Percentiles rank a stretch among this genome's conserved stretches.
Conservation (phyloP, 106 monocot genomes). For the Triglochin maritima region DNA sequence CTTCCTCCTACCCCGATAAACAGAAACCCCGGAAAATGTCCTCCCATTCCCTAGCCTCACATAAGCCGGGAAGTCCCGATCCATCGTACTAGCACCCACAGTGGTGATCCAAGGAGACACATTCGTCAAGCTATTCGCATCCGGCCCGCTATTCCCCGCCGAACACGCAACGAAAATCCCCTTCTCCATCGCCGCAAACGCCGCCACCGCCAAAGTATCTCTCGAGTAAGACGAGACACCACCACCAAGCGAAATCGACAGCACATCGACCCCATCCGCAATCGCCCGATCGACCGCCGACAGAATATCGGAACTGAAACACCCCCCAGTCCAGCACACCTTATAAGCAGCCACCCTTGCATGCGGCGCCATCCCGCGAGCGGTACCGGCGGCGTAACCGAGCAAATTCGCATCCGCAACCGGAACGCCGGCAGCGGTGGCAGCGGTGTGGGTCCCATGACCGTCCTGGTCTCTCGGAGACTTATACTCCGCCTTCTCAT, state of each 20-base stretch:
- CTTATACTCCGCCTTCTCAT: conserved; percentile 53
- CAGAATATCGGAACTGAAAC: conserved; percentile 82
- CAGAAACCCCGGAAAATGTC: conserved; percentile 54
- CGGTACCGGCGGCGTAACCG: conserved; percentile 63
- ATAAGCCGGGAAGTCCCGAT: conserved; percentile 62
- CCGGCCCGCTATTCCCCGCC: conserved; percentile 79
- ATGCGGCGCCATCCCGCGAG: conserved; percentile 73
- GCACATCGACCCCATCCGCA: conserved; percentile 71
- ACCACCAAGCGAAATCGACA: conserved; percentile 90
- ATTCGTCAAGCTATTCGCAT: conserved; percentile 64
- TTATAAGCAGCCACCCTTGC: conserved; percentile 80
- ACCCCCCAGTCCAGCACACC: conserved; percentile 78
- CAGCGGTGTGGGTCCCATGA: conserved; percentile 95
- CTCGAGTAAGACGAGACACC: conserved; percentile 60
- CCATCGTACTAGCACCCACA: conserved; percentile 79
- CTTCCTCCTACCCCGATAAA: conserved; percentile 48
- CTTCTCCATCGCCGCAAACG: conserved; percentile 79
- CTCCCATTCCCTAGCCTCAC: conserved; percentile 42
- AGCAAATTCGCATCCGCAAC: conserved; percentile 49
- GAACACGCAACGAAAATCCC: conserved; percentile 84
- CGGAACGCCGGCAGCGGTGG: conserved; percentile 56
- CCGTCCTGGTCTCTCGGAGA: conserved; percentile 79
- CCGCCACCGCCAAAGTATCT: conserved; percentile 59
- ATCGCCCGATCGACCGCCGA: conserved; percentile 74
- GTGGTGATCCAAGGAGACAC: conserved; percentile 83